These are phyloP conservation scores for Macrotyloma uniflorum DNA, from an alignment of 306 rosid species.

Conservation along the genomic window DNA sequence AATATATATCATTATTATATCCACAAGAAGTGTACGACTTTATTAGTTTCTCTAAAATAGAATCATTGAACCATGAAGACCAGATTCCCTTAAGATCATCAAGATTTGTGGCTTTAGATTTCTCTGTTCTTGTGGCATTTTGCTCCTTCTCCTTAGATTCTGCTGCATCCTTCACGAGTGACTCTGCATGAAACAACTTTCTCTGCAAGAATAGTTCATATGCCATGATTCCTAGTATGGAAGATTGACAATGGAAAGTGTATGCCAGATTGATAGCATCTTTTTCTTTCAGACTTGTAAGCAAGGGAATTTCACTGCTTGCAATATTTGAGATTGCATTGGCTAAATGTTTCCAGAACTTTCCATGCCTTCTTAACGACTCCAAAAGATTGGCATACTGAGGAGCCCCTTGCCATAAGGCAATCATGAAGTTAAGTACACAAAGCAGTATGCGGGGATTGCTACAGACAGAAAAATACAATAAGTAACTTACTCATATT, in stretches of 20 bases:
- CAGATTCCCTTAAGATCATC: slow-evolving; percentile 58
- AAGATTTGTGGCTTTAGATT: slow-evolving; percentile 48
- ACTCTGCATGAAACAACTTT: slow-evolving; percentile 73
- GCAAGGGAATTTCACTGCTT: slow-evolving; percentile 45
- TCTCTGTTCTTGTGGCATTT: slow-evolving; percentile 45
- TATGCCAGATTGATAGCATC: slow-evolving; percentile 61
- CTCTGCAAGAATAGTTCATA: slow-evolving; percentile 81
- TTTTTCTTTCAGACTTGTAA: slow-evolving; percentile 45
- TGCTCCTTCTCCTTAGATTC: slow-evolving; percentile 59
- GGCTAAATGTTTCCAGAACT: slow-evolving; percentile 67
- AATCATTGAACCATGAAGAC: slow-evolving; percentile 63
- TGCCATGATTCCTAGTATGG: slow-evolving; percentile 73
- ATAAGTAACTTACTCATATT: slow-evolving; percentile 20
- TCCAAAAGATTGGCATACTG: slow-evolving; percentile 67
- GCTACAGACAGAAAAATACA: slow-evolving; percentile 55
- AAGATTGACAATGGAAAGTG: slow-evolving; percentile 69
- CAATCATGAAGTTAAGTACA: slow-evolving; percentile 74
- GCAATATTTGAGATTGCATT: slow-evolving; percentile 47
- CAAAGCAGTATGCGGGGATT: slow-evolving; percentile 65
- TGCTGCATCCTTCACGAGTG: slow-evolving; percentile 55
- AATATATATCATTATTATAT: slow-evolving; percentile 51
- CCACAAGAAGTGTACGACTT: slow-evolving; percentile 60
- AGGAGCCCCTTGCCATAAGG: slow-evolving; percentile 87
- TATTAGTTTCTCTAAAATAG: slow-evolving; percentile 66
- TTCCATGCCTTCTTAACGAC: slow-evolving; percentile 56